These are phyloP conservation scores for Aspergillus chevalieri DNA, from an alignment of 2,329 filamentous ascomycete species.

Conservation along the genomic window DNA sequence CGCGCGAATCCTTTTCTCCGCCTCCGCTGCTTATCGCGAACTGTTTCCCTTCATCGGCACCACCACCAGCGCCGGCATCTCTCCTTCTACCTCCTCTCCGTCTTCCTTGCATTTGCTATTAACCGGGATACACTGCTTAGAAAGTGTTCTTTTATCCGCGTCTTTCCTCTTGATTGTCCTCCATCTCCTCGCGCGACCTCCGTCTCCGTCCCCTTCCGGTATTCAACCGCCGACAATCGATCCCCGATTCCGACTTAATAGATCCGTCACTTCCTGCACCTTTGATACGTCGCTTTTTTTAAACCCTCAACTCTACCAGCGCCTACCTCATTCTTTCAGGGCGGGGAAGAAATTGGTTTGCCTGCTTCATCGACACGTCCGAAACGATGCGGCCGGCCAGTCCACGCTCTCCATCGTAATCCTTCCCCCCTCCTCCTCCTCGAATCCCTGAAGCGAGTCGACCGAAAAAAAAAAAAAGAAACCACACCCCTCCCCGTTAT, in stretches of 20 bases:
- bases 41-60: slow-evolving; percentile 1
- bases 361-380: slow-evolving; percentile 2
- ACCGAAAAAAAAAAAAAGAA: neutral
- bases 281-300: too few relatives aligned
- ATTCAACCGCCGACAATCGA: too few relatives aligned
- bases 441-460: neutral
- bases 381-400: slow-evolving; percentile 16
- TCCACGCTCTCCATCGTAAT: slow-evolving; percentile 10
- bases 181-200: slow-evolving; percentile 53
- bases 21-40: slow-evolving; percentile 22
- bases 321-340: neutral
- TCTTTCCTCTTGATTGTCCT: slow-evolving; percentile 78
- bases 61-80: too few relatives aligned
- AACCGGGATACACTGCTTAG: too few relatives aligned
- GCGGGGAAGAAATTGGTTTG: slow-evolving; percentile 1
- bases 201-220: slow-evolving; percentile 53
- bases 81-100: slow-evolving; percentile 4
- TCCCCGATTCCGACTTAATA: too few relatives aligned
- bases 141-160: slow-evolving; percentile 39
- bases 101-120: slow-evolving; percentile 36
- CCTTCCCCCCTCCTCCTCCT: slow-evolving; percentile 3
- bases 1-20: slow-evolving; percentile 22
- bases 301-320: too few relatives aligned
- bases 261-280: too few relatives aligned
- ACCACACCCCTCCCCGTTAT: neutral